Evolutionary conservation across 2,329 filamentous ascomycete genomes (phyloP).

Genomic region (Trichoderma hamatum): DNA sequence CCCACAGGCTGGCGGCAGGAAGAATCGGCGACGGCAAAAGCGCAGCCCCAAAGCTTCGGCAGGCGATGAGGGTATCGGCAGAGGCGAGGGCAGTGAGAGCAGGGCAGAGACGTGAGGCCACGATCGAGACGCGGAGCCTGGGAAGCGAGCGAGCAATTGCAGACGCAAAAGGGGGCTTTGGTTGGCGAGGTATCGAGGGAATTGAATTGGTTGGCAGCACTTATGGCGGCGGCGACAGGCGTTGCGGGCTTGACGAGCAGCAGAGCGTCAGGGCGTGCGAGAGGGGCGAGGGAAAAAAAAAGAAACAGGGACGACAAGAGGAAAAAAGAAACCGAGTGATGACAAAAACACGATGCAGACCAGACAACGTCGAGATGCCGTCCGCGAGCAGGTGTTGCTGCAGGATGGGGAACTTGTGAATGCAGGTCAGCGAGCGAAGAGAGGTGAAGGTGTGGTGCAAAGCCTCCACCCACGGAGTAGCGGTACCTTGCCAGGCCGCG

Average conservation of each 20-base stretch:
- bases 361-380: slow-evolving; percentile 26
- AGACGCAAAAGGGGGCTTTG: slow-evolving; percentile 22
- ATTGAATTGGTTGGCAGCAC: slow-evolving; percentile 11
- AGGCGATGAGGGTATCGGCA: slow-evolving; percentile 6
- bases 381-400: slow-evolving; percentile 20
- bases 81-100: background rate
- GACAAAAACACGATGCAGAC: slow-evolving; percentile 19
- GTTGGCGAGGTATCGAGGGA: slow-evolving; percentile 18
- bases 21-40: slow-evolving; percentile 18
- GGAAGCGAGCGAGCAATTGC: slow-evolving; percentile 19
- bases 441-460: slow-evolving; percentile 26
- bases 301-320: background rate
- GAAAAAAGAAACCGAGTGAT: slow-evolving; percentile 3
- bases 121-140: slow-evolving; percentile 1
- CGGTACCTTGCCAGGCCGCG: slow-evolving; percentile 7
- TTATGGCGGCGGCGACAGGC: background rate
- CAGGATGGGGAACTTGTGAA: slow-evolving; percentile 26
- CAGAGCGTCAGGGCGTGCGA: background rate
- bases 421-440: slow-evolving; percentile 27
- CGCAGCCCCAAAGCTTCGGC: background rate
- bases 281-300: background rate
- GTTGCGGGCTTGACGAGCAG: background rate
- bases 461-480: slow-evolving; percentile 20
- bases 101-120: background rate
- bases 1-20: slow-evolving; percentile 20